phyloP scores from a whole-genome alignment of 345 rosid species.

The Brassica nigra region DNA sequence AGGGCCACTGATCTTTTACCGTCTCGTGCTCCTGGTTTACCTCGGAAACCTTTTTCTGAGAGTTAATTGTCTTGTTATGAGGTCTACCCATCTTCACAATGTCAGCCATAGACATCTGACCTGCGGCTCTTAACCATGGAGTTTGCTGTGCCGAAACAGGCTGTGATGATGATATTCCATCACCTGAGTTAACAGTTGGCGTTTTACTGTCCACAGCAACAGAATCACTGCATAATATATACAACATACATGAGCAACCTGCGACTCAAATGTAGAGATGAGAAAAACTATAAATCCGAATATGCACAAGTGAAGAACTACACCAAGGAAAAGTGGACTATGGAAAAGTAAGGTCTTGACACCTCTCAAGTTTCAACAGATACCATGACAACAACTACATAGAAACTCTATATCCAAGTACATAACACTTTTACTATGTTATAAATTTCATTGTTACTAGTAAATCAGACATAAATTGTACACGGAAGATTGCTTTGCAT shows the following conservation, averaged over 20 bases:
- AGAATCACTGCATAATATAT: slow-evolving; percentile 57
- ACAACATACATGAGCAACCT: slow-evolving; percentile 34
- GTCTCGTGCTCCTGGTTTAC: slow-evolving; percentile 44
- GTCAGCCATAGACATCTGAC: slow-evolving; percentile 91
- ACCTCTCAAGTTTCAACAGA: too few relatives aligned
- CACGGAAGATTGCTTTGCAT: not conserved
- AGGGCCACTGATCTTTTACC: slow-evolving; percentile 57
- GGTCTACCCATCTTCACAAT: slow-evolving; percentile 96
- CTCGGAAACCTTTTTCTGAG: slow-evolving; percentile 34
- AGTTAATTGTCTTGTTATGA: slow-evolving; percentile 46
- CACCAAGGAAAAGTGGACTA: not conserved
- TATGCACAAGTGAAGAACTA: not conserved
- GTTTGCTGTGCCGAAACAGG: slow-evolving; percentile 62
- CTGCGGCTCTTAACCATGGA: slow-evolving; percentile 71
- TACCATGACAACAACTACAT: not conserved
- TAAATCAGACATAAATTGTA: not conserved
- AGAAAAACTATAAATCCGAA: not conserved
- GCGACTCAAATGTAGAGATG: not conserved
- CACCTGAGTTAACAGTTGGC: slow-evolving; percentile 40
- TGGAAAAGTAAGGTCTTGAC: not conserved
- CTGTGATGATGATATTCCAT: slow-evolving; percentile 55
- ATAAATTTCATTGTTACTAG: not conserved
- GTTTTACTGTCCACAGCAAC: slow-evolving; percentile 49
- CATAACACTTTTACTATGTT: not conserved
- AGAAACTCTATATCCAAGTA: not conserved